phyloP scores from a whole-genome alignment of 2,329 filamentous ascomycete species.

The Apiospora malaysiana region DNA sequence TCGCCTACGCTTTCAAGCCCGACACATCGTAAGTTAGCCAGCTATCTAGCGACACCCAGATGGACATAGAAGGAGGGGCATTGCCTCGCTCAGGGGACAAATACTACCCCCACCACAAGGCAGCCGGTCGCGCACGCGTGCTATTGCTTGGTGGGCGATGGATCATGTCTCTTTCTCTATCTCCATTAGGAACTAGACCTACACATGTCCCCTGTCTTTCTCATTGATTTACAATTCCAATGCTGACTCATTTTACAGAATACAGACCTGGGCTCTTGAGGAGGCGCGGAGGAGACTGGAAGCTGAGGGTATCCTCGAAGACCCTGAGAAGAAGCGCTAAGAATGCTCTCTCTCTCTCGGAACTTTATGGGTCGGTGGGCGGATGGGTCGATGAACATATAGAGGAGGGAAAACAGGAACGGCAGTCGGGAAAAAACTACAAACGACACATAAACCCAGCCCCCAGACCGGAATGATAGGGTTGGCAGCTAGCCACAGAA shows the following conservation, averaged over 20 bases:
- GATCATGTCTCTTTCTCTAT: not conserved
- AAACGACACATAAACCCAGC: not conserved
- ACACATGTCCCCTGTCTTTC: not conserved
- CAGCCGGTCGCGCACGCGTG: not conserved
- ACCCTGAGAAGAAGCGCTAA: conserved; percentile 66
- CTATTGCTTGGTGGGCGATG: not conserved
- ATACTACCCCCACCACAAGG: not conserved
- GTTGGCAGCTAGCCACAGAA: not conserved
- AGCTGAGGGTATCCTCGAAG: conserved; percentile 89
- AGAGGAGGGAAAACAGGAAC: conserved; percentile 14
- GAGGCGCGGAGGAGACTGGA: conserved; percentile 95
- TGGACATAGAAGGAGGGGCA: conserved; percentile 18
- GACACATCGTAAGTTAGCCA: conserved; percentile 86
- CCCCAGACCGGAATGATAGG: not conserved
- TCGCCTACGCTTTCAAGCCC: conserved; percentile 95
- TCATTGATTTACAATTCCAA: not conserved
- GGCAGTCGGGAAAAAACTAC: not conserved
- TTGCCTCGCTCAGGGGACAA: not conserved
- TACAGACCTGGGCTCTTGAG: conserved; percentile 99
- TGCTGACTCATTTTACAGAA: conserved; percentile 60
- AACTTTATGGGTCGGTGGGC: not conserved
- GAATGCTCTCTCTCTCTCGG: not conserved
- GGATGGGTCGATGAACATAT: not conserved
- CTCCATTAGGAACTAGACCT: not conserved
- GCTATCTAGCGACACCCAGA: conserved; percentile 14